Percentiles rank a stretch among this genome's conserved stretches.
phyloP scores from a whole-genome alignment of 306 rosid genomes.

The Lupinus albus region DNA sequence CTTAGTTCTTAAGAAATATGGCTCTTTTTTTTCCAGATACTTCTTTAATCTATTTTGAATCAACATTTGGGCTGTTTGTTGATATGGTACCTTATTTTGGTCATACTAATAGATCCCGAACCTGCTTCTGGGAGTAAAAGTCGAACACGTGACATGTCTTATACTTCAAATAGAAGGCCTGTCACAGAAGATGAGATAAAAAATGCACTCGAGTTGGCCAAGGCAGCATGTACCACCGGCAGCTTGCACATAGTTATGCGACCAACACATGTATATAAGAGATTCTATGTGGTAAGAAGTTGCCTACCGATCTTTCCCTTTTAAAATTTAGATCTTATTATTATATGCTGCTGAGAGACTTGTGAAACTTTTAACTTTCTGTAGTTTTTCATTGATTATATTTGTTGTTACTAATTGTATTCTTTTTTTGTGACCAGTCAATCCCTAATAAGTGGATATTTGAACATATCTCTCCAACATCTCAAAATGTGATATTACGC shows the following conservation, averaged over 20 bases:
- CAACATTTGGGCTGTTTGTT: conserved; percentile 14
- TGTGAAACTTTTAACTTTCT: background rate
- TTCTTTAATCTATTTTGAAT: conserved; percentile 17
- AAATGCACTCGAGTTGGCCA: conserved; percentile 49
- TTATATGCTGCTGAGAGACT: background rate
- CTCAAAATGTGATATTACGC: conserved; percentile 61
- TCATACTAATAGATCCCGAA: conserved; percentile 41
- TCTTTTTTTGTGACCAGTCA: conserved; percentile 40
- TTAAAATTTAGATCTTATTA: conserved; percentile 31
- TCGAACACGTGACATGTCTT: conserved; percentile 32
- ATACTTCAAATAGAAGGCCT: conserved; percentile 64
- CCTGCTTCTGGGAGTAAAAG: conserved; percentile 35
- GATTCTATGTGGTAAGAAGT: conserved; percentile 66
- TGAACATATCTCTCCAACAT: conserved; percentile 30
- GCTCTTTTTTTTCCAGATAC: background rate
- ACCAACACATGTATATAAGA: conserved; percentile 72
- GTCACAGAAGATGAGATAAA: conserved; percentile 54
- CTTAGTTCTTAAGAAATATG: conserved; percentile 3
- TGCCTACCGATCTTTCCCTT: conserved; percentile 30
- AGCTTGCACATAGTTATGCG: conserved; percentile 55
- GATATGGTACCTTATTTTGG: conserved; percentile 29
- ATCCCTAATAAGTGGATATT: conserved; percentile 52
- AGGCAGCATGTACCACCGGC: conserved; percentile 44
- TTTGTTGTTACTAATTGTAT: conserved; percentile 4
- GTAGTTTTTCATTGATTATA: background rate